These are phyloP conservation scores for Phlebopus sp. DNA, from an alignment of 1,284 basidiomycete genomes.

Conservation along the genomic window DNA sequence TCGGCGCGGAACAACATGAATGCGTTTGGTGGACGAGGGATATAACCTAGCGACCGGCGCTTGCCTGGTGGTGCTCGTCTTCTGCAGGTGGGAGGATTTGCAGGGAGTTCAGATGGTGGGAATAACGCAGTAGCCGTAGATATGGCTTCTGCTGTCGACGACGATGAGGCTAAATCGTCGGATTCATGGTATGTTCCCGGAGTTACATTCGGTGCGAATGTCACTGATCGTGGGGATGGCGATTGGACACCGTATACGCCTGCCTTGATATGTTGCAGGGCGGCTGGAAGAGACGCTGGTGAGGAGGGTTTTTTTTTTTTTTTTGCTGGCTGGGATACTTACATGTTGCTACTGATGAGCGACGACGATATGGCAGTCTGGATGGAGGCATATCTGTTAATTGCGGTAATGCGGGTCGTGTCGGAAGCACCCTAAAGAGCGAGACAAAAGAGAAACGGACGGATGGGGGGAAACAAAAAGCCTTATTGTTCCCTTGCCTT, in stretches of 20 bases:
- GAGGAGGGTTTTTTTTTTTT: not conserved
- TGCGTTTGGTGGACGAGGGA: constrained; percentile 88
- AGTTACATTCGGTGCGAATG: constrained; percentile 72
- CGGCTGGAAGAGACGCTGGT: constrained; percentile 21
- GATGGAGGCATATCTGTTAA: constrained; percentile 19
- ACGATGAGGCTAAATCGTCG: constrained; percentile 35
- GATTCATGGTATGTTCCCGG: constrained; percentile 57
- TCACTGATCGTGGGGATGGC: constrained; percentile 49
- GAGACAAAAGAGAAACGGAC: constrained; percentile 16
- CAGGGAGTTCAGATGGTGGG: constrained; percentile 43
- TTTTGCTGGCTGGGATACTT: not conserved
- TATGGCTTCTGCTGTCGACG: constrained; percentile 25
- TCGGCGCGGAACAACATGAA: constrained; percentile 94
- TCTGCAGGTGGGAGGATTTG: constrained; percentile 36
- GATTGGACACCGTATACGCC: constrained; percentile 50
- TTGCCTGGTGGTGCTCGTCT: constrained; percentile 52
- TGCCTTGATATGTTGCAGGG: constrained; percentile 46
- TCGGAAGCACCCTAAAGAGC: constrained; percentile 15
- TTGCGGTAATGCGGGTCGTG: constrained; percentile 3
- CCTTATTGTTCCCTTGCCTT: constrained; percentile 35
- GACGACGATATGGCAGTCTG: constrained; percentile 21
- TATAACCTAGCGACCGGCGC: constrained; percentile 65
- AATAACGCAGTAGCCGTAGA: constrained; percentile 37
- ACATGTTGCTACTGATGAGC: constrained; percentile 20
- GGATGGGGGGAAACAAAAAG: constrained; percentile 12